Evolutionary conservation across 1,139 yeast genomes (phyloP).

Genomic region (Saccharomyces uvarum): DNA sequence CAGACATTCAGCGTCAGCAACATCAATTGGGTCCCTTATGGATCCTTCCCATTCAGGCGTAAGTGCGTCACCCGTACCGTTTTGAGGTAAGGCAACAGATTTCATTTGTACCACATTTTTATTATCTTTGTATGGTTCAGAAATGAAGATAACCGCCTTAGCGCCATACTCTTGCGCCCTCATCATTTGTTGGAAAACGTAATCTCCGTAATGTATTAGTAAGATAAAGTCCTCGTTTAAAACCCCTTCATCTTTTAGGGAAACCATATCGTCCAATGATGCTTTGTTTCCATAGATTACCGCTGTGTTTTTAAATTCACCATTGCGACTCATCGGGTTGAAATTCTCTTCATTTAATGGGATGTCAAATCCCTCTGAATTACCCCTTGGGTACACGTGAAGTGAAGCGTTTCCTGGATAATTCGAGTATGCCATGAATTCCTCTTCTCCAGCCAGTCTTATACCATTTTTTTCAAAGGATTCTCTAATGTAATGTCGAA

Average conservation of each 20-base stretch:
- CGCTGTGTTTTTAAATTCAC: conserved; percentile 44
- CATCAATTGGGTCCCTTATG: conserved; percentile 22
- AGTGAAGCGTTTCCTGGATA: conserved; percentile 38
- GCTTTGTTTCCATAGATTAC: conserved; percentile 63
- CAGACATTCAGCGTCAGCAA: conserved; percentile 43
- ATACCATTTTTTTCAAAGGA: conserved; percentile 54
- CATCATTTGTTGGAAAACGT: conserved; percentile 46
- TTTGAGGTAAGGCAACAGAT: conserved; percentile 59
- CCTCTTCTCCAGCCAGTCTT: conserved; percentile 42
- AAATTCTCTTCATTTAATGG: conserved; percentile 39
- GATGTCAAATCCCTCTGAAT: not conserved
- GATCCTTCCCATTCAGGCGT: conserved; percentile 67
- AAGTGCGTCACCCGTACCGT: conserved; percentile 69
- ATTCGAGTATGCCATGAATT: conserved; percentile 50
- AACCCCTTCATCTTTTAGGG: conserved; percentile 36
- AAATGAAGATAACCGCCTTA: conserved; percentile 45
- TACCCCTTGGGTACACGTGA: not conserved
- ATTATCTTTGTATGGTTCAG: conserved; percentile 22
- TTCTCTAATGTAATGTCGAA: conserved; percentile 57
- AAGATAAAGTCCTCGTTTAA: conserved; percentile 42
- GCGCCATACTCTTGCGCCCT: conserved; percentile 49
- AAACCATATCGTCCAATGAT: conserved; percentile 45
- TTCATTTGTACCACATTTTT: conserved; percentile 51
- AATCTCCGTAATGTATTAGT: conserved; percentile 51
- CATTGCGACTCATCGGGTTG: conserved; percentile 60